Percentiles rank a stretch among this genome's conserved stretches.
Conservation (phyloP, 1,284 basidiomycete genomes). For the Meira nashicola region DNA sequence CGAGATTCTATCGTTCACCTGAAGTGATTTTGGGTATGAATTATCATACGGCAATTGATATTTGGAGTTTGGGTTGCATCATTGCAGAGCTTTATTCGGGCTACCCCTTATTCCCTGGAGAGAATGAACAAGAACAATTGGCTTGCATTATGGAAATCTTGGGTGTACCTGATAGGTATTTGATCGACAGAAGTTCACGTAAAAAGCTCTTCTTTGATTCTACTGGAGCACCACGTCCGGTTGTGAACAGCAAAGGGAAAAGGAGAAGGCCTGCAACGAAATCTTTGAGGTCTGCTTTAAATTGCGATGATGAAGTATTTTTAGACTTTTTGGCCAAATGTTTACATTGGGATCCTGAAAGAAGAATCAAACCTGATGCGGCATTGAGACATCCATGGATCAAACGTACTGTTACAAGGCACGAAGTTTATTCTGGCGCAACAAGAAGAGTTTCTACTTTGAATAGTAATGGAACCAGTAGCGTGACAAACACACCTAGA, state of each 20-base stretch:
- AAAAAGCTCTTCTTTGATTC: conserved; percentile 96
- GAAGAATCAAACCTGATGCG: conserved; percentile 85
- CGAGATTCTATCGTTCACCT: conserved; percentile 93
- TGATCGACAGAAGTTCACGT: conserved; percentile 86
- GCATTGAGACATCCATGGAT: conserved; percentile 58
- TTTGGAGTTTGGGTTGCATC: conserved; percentile 98
- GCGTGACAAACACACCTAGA: too few relatives aligned
- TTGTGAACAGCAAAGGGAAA: conserved; percentile 94
- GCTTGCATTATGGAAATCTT: conserved; percentile 99
- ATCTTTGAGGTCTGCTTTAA: conserved; percentile 78
- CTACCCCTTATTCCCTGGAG: conserved; percentile 98
- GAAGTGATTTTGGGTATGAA: conserved; percentile 58
- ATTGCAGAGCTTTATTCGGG: conserved; percentile 97
- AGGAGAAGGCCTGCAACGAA: conserved; percentile 84
- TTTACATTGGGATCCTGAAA: conserved; percentile 94
- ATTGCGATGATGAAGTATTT: conserved; percentile 72
- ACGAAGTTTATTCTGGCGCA: background rate
- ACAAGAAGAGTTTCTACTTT: too few relatives aligned
- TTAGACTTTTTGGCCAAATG: conserved; percentile 81
- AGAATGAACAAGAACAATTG: conserved; percentile 90
- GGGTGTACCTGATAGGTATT: conserved; percentile 87
- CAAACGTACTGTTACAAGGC: background rate
- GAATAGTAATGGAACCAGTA: too few relatives aligned
- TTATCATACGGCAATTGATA: conserved; percentile 68
- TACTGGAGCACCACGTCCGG: conserved; percentile 82